Conservation (phyloP, 108 stramenopile genomes). For the Nitzschia sp. region DNA sequence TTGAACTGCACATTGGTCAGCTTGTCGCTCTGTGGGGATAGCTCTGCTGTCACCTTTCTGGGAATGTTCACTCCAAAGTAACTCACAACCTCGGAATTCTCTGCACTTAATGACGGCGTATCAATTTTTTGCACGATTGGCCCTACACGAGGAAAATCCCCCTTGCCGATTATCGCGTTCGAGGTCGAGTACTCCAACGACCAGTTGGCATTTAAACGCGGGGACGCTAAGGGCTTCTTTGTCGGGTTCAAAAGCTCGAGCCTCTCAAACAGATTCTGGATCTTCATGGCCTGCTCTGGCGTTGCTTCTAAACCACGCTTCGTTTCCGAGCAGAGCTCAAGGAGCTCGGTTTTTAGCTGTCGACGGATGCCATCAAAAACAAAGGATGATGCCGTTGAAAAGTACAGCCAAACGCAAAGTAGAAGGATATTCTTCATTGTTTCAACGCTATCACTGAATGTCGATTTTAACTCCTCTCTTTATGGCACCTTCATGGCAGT, state of each 20-base stretch:
- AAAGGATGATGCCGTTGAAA: not conserved
- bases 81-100: conserved; percentile 52
- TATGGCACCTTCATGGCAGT: too few species aligned
- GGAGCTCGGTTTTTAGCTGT: conserved; percentile 42
- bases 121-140: conserved; percentile 56
- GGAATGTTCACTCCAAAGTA: conserved; percentile 44
- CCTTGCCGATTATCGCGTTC: conserved; percentile 47
- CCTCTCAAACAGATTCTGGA: conserved; percentile 38
- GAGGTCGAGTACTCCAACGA: conserved; percentile 57
- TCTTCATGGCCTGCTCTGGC: conserved; percentile 42
- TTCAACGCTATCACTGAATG: too few species aligned
- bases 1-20: conserved; percentile 55
- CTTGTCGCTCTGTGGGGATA: conserved; percentile 44
- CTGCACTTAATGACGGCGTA: conserved; percentile 39
- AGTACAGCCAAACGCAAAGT: not conserved
- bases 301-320: conserved; percentile 49
- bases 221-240: conserved; percentile 36
- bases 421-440: too few species aligned
- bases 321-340: conserved; percentile 38
- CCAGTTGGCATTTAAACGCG: conserved; percentile 55
- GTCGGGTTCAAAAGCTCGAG: conserved; percentile 55
- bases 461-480: too few species aligned
- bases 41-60: conserved; percentile 42
- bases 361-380: not conserved
- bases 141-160: conserved; percentile 45